Base-by-base conservation (phyloP, 78 protist genomes). In the Emiliania huxleyi region DNA sequence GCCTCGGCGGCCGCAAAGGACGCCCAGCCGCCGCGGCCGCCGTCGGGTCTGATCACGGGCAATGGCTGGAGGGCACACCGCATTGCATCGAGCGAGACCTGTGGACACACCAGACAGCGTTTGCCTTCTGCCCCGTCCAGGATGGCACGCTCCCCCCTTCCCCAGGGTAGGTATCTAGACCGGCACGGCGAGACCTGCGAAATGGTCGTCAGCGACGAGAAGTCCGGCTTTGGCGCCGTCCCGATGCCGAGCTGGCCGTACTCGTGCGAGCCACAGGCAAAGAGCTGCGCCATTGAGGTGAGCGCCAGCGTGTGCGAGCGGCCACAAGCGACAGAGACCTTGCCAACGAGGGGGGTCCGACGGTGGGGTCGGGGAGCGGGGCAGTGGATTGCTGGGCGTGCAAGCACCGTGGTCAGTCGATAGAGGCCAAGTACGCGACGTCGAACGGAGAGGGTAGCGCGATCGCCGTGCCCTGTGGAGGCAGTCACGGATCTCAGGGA, bases 401-500 rank as follows among this genome's bases (percentile, higher is more conserved):
- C n/a, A n/a, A n/a, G n/a, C n/a, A n/a, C n/a, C n/a, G n/a, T n/a
- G n/a, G n/a, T n/a, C n/a, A n/a, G n/a, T n/a, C n/a, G n/a, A n/a
- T n/a, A n/a, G n/a, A n/a, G n/a, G n/a, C 4, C 2, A 15, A 40
- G 48, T 48, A 40, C 85, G 46, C 85, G 85, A 3, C 81, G 35
- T 6, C 81, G 81, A 2, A 2, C 15, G 42, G 42, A n/a, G 44
- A 71, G 81, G 19, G 12, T 4, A 8, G 12, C 19, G 42, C 81
- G 44, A 33, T 77, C 85, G 49, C 85, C 85, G 85, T 77, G 85
- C 35, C 85, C n/a, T n/a, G n/a, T n/a, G n/a, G n/a, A n/a, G n/a
- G n/a, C n/a, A n/a, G n/a, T n/a, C n/a, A n/a, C n/a, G n/a, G n/a
- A n/a, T n/a, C n/a, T n/a, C n/a, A n/a, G n/a, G n/a, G n/a, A n/a